phyloP scores from a whole-genome alignment of 192 early-diverging fungal species.

The Pilobolus umbonatus region DNA sequence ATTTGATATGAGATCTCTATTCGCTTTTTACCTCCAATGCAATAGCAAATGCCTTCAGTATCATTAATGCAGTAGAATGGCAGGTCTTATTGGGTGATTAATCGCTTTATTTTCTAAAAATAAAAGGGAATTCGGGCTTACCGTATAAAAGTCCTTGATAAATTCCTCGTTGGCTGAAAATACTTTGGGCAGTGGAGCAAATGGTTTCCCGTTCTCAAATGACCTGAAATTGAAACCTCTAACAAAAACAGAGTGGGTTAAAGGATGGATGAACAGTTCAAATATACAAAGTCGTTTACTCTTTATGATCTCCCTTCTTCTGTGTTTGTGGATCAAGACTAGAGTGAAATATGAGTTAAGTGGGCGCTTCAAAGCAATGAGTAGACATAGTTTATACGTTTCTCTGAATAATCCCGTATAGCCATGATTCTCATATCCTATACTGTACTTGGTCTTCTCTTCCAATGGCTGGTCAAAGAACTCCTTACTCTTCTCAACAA shows the following conservation, averaged over 20 bases:
- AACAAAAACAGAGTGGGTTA: background rate
- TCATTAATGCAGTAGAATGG: conserved; percentile 39
- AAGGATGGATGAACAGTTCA: background rate
- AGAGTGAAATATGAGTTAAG: background rate
- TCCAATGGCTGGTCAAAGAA: conserved; percentile 50
- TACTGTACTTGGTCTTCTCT: conserved; percentile 37
- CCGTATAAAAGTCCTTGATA: conserved; percentile 35
- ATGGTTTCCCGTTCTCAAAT: conserved; percentile 36
- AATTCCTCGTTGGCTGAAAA: conserved; percentile 25
- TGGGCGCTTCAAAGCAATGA: background rate
- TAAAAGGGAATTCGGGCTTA: conserved; percentile 26
- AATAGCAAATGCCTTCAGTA: conserved; percentile 58
- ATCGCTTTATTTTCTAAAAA: background rate
- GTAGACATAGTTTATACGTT: conserved; percentile 36
- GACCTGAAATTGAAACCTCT: conserved; percentile 56
- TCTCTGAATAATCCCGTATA: conserved; percentile 51
- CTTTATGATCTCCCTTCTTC: conserved; percentile 54
- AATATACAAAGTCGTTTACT: conserved; percentile 36
- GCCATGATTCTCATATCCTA: conserved; percentile 45
- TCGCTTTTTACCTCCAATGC: conserved; percentile 51
- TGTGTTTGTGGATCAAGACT: conserved; percentile 49
- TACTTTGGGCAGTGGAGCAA: conserved; percentile 29
- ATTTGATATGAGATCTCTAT: conserved; percentile 11
- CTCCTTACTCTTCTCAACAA: conserved; percentile 28
- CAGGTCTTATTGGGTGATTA: conserved; percentile 29